phyloP scores from a whole-genome alignment of 2,329 filamentous ascomycete species.

The Nemania diffusa region DNA sequence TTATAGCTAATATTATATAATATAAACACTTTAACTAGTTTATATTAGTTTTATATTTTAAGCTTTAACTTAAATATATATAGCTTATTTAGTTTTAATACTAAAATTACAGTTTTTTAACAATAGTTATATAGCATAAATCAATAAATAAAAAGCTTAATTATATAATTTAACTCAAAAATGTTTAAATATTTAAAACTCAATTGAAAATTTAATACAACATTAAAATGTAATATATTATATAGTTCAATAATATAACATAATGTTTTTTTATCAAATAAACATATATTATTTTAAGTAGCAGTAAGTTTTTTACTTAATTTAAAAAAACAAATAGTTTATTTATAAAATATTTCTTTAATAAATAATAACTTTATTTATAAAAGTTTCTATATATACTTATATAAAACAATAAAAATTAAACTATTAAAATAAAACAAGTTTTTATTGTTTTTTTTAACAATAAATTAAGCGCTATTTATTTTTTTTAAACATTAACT shows the following conservation, averaged over 20 bases:
- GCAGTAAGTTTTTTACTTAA: not conserved
- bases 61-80: not conserved
- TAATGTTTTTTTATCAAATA: not conserved
- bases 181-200: too few species aligned
- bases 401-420: not conserved
- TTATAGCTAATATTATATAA: not conserved
- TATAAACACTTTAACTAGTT: not conserved
- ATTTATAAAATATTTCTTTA: not conserved
- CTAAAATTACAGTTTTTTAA: not conserved
- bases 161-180: not conserved
- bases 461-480: not conserved
- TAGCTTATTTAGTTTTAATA: not conserved
- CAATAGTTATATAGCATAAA: not conserved
- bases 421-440: not conserved
- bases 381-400: not conserved
- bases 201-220: not conserved
- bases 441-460: not conserved
- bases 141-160: not conserved
- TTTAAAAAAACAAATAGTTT: not conserved
- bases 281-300: not conserved
- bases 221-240: constrained; percentile 1
- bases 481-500: not conserved
- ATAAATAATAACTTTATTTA: too few species aligned
- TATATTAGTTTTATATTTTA: not conserved
- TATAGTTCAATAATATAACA: not conserved